Evolutionary conservation across 2,329 filamentous ascomycete species (phyloP), one percentile per base, ranked within the genome.

Genomic region (Penicillium oxalicum): DNA sequence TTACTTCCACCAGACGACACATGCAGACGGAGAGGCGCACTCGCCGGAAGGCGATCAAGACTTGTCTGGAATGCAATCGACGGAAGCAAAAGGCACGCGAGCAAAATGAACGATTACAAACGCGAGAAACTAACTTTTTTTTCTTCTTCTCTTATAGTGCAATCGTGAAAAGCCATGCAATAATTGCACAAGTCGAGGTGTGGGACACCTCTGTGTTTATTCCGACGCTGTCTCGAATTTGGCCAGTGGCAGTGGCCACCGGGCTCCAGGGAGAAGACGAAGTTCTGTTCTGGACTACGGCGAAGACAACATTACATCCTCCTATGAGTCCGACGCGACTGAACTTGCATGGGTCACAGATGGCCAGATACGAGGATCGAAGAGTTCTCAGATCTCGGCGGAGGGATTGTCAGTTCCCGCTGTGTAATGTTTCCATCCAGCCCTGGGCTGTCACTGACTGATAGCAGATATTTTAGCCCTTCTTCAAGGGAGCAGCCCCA

Each of bases 131-230:
- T 13, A 13, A 1, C 8, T 9, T 11, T 5, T 12, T 18, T 40
- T 13, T 18, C 43, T 26, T 40, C 37, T 29, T 13, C 2, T n/a
- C 2, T 8, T 26, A 4, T 34, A 56, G 54, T 56, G 54, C 13
- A 54, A 56, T 42, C 52, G 54, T 9, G 42, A 54, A 37, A 52
- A 41, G 9, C 54, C 54, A 35, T 56, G 54, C 28, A 56, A 56
- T 46, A 52, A 56, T 33, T 54, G 54, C 36, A 52, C 47, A 13
- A 34, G 49, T 43, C 49, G 54, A 1, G 54, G 48, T 2, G 47
- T 56, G 12, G 48, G 52, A 18, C 44, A 54, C 25, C 45, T 52
- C 6, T 56, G 54, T 33, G 39, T 54, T n/a, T 56, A 54, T 43
- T 47, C 54, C 27, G 38, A 39, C 26, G 26, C 46, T 6, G 41